Evolutionary conservation across 2,329 filamentous ascomycete species (phyloP).

Genomic region (Apiospora phragmitis): DNA sequence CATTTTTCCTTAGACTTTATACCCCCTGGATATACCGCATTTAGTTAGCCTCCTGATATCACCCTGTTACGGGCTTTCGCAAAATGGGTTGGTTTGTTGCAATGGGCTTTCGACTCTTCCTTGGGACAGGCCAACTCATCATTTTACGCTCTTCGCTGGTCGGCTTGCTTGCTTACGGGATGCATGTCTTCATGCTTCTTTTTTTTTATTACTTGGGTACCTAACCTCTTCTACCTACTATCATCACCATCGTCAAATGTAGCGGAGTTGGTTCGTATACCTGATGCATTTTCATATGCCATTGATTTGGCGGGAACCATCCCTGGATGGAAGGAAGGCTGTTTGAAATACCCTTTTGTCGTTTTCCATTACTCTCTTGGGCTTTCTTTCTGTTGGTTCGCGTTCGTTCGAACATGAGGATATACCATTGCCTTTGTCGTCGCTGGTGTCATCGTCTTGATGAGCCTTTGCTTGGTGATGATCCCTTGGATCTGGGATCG

Average conservation of each 20-base stretch:
- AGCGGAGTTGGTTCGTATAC: neutral
- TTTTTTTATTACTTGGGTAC: neutral
- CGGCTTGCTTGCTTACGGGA: neutral
- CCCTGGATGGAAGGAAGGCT: neutral
- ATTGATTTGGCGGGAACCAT: neutral
- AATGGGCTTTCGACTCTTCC: neutral
- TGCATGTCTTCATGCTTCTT: neutral
- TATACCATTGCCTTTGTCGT: neutral
- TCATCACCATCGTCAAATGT: neutral
- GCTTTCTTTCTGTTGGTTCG: neutral
- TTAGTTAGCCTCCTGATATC: neutral
- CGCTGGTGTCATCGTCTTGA: neutral
- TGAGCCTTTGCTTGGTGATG: neutral
- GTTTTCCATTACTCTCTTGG: neutral
- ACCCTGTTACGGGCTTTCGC: neutral
- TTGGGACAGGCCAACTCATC: neutral
- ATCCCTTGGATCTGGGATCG: neutral
- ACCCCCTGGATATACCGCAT: slow-evolving; percentile 7
- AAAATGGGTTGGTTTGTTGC: neutral
- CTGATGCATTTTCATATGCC: neutral
- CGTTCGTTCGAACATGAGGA: neutral
- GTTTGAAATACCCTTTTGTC: neutral
- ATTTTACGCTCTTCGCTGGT: neutral
- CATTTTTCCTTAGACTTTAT: neutral
- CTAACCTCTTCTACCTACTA: neutral